phyloP scores from a whole-genome alignment of 2,329 filamentous ascomycete genomes.

The Monosporascus ibericus region DNA sequence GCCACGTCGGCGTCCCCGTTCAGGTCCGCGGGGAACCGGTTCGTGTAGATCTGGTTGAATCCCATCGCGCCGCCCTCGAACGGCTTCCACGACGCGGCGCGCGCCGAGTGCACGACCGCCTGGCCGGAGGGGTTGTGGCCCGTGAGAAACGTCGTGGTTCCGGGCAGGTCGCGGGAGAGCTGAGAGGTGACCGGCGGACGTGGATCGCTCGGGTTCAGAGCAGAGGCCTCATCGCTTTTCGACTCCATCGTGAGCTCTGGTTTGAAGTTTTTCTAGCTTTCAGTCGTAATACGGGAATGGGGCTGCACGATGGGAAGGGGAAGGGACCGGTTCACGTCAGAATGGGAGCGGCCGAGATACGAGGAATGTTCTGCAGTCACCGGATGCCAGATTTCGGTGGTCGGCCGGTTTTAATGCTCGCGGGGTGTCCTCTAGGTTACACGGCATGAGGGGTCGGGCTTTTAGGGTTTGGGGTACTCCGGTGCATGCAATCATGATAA shows the following conservation, averaged over 20 bases:
- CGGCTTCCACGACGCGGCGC: slow-evolving; percentile 19
- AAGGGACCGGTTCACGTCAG: no score
- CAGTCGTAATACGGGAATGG: no score
- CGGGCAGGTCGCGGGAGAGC: slow-evolving; percentile 11
- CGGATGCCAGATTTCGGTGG: no score
- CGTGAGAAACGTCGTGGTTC: slow-evolving; percentile 21
- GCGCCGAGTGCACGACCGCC: slow-evolving; percentile 29
- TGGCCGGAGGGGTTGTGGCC: slow-evolving; percentile 22
- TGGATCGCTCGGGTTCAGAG: neutral
- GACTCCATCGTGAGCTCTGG: neutral
- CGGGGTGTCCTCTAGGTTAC: no score
- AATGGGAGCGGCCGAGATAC: no score
- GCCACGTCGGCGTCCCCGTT: slow-evolving; percentile 34
- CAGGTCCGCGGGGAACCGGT: slow-evolving; percentile 32
- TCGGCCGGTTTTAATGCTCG: no score
- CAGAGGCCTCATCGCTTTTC: neutral
- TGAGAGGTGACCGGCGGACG: slow-evolving; percentile 1
- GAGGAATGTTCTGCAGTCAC: no score
- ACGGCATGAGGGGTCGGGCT: no score
- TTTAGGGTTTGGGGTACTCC: no score
- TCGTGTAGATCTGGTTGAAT: slow-evolving; percentile 37
- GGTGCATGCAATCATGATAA: no score
- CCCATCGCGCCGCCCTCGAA: slow-evolving; percentile 28
- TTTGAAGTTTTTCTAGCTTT: no score
- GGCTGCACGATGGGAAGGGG: no score